Percentiles rank a stretch among this genome's conserved stretches.
These are phyloP conservation scores for Wickerhamomyces chambardii DNA, from an alignment of 805 yeast genomes.

Conservation along the genomic window DNA sequence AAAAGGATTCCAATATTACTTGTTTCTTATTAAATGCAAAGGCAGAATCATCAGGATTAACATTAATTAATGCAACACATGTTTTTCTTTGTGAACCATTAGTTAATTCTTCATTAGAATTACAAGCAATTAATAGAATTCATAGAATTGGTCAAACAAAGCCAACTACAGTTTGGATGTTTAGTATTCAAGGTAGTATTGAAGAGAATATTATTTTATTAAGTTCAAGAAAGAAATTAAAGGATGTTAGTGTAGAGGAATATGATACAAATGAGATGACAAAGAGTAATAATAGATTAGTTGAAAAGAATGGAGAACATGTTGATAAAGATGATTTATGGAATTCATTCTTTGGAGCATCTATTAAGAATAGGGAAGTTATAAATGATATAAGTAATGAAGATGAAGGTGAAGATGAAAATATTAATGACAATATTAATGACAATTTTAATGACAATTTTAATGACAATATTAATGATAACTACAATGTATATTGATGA, in stretches of 20 bases:
- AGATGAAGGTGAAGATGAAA: too few species aligned
- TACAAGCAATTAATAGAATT: constrained; percentile 87
- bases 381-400: too few species aligned
- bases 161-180: constrained; percentile 88
- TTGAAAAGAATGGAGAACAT: constrained; percentile 47
- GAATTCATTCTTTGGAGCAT: constrained; percentile 46
- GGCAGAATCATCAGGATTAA: constrained; percentile 85
- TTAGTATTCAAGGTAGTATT: constrained; percentile 73
- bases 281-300: constrained; percentile 38
- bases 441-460: too few species aligned
- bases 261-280: constrained; percentile 49
- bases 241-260: constrained; percentile 16
- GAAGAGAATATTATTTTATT: constrained; percentile 80
- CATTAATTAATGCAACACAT: constrained; percentile 86
- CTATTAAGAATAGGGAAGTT: too few species aligned
- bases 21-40: constrained; percentile 82
- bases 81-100: constrained; percentile 90
- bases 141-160: constrained; percentile 86
- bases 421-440: too few species aligned
- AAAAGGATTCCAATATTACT: constrained; percentile 51
- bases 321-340: constrained; percentile 52
- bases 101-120: constrained; percentile 76
- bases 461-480: too few species aligned
- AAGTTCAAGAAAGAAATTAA: constrained; percentile 51
- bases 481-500: too few species aligned